Evolutionary conservation across 1,284 basidiomycete species (phyloP), one percentile per base, ranked within the genome.

Genomic region (Cutaneotrichosporon spelunceum): DNA sequence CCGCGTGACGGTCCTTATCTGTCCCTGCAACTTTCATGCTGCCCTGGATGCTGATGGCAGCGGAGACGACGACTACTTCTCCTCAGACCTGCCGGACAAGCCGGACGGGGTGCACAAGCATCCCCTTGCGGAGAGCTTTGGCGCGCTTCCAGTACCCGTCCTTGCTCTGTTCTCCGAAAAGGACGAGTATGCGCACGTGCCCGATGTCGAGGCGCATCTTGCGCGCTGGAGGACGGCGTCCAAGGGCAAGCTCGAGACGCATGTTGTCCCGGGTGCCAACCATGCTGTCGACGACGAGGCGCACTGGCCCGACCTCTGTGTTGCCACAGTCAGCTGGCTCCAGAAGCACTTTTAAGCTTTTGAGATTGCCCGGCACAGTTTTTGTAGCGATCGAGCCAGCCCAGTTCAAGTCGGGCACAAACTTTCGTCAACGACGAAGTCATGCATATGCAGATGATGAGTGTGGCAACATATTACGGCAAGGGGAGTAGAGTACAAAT

Each of bases 1-100:
- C n/a, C n/a, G n/a, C n/a, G 39, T 42, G 39, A 16, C 39, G 9
- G 19, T 16, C 2, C 39, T 6, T 19, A 10, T 10, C 36, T 14
- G 16, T 14, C 39, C 39, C 39, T 42, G 39, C 19, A 42, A n/a
- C 13, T 42, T 19, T n/a, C 14, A 21, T 42, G 19, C 16, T n/a
- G 16, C 39, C 39, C 39, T 16, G 13, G 19, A 30, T n/a, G 56
- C 47, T 57, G 33, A 57, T n/a, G 6, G 8, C 50, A 78, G 77
- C 13, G 79, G 79, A 2, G 74, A 79, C 66, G 79, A 80, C 67
- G 79, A 79, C 65, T 79, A 75, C 67, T 80, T 79, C 70, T 77
- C 75, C 34, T 60, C 67, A 21, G 75, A 78, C 61, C 57, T 78
- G 9, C 79, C 79, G 3, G 24, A 59, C 21, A 24, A 63, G 6